Base-by-base conservation (phyloP, 2,329 filamentous ascomycete species). In the Nakataea oryzae region DNA sequence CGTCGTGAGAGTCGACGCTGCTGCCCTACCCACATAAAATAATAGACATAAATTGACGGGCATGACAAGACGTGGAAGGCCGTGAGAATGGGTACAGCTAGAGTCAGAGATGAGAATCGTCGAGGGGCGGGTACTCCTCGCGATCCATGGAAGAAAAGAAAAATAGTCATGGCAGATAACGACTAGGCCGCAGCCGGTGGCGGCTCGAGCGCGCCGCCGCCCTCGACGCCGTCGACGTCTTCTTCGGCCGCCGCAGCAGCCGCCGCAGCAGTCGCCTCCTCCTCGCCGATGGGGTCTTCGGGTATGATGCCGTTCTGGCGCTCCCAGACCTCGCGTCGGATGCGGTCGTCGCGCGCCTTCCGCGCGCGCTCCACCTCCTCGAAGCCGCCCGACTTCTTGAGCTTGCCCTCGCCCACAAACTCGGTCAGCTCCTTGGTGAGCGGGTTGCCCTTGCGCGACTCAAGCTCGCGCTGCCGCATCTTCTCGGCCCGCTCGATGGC, bases 401-500 rank as follows among this genome's bases (percentile, higher is more conserved):
- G 78, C 74, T 90, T 95, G 63, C 91, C 91, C 70, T 96, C 91
- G 66, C 90, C 84, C 1, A 97, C 93, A 71, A 97, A 99, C 34
- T 76, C 82, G 21, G 86, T 84, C 11, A 99, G 83, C 74, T 99
- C 95, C 68, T 90, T 90, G 73, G 90, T 91, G 70, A 99, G 88
- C 32, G 82, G 80, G 68, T 91, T 90, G 47, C 88, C 90, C 29
- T 80, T 81, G 2, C 95, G 84, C 65, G 79, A 87, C 72, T 91
- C 89, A 1, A 99, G 82, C 72, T 99, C 95, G 71, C 91, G 92
- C 74, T 95, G 90, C 27, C 95, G 83, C 9, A 92, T 82, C 76
- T 93, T 95, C 76, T 97, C 95, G 0, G 95, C 95, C n/a, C 95
- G 86, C 74, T 97, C 93, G 67, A 99, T 99, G 47, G 95, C 95